These are phyloP conservation scores for Sequoiadendron giganteum DNA, from an alignment of 75 land plant species.

Conservation along the genomic window DNA sequence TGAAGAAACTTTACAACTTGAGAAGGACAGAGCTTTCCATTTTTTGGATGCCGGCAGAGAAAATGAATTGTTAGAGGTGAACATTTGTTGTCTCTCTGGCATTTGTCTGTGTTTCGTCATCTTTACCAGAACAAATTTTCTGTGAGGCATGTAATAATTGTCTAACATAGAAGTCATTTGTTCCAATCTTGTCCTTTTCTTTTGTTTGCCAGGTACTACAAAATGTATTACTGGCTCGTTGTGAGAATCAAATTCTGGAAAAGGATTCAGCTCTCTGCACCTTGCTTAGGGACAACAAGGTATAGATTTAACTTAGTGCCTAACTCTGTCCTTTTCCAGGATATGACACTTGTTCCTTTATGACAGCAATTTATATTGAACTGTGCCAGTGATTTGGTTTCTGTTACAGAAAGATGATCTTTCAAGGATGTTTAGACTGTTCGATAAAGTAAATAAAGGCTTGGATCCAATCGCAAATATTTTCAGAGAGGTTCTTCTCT, in stretches of 20 bases:
- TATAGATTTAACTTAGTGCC: not conserved
- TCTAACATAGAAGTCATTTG: not conserved
- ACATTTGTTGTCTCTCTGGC: not conserved
- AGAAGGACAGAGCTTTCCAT: slow-evolving; percentile 81
- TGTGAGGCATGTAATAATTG: not conserved
- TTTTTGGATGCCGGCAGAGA: slow-evolving; percentile 88
- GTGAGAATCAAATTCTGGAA: slow-evolving; percentile 75
- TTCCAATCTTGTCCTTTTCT: not conserved
- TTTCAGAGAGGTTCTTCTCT: slow-evolving; percentile 27
- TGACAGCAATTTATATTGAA: not conserved
- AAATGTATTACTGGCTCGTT: slow-evolving; percentile 62
- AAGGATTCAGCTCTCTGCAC: slow-evolving; percentile 2
- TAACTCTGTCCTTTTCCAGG: not conserved
- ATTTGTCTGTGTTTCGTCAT: not conserved
- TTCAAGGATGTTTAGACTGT: slow-evolving; percentile 80
- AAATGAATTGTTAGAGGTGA: slow-evolving; percentile 71
- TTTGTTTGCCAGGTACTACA: slow-evolving; percentile 45
- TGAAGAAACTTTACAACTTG: slow-evolving; percentile 79
- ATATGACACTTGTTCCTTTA: not conserved
- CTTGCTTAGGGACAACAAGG: not conserved
- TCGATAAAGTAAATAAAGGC: slow-evolving; percentile 41
- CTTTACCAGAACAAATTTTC: not conserved
- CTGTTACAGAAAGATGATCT: slow-evolving; percentile 47
- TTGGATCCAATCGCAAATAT: slow-evolving; percentile 73
- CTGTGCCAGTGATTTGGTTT: not conserved